phyloP scores from a whole-genome alignment of 2,329 filamentous ascomycete species.

The Penicillium sp. region DNA sequence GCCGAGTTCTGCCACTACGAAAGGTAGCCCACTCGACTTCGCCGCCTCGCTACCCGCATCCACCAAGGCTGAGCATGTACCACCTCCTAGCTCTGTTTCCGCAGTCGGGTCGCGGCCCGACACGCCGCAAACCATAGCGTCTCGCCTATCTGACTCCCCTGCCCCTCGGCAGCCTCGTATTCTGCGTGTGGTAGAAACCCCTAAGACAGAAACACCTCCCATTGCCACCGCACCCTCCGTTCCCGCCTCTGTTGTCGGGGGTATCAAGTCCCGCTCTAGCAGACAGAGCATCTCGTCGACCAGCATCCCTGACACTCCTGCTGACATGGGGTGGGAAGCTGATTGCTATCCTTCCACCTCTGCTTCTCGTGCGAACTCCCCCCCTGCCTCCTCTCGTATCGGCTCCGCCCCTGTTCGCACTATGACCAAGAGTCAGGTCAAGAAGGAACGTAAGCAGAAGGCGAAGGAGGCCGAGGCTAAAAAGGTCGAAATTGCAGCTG shows the following conservation, averaged over 20 bases:
- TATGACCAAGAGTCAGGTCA: constrained; percentile 61
- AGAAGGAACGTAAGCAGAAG: constrained; percentile 56
- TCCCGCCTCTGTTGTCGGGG: constrained; percentile 27
- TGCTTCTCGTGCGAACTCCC: constrained; percentile 59
- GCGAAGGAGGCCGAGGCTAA: constrained; percentile 46
- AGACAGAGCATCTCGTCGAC: constrained; percentile 51
- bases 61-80: constrained; percentile 23
- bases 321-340: constrained; percentile 57
- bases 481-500: constrained; percentile 37
- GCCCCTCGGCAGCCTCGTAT: constrained; percentile 47
- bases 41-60: constrained; percentile 25
- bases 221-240: constrained; percentile 31
- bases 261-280: constrained; percentile 31
- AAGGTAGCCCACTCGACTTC: constrained; percentile 35
- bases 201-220: constrained; percentile 47
- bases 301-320: constrained; percentile 60
- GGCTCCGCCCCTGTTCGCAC: constrained; percentile 58
- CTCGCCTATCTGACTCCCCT: constrained; percentile 39
- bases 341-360: constrained; percentile 58
- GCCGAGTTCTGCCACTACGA: constrained; percentile 12
- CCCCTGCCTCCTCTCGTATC: constrained; percentile 50
- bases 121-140: constrained; percentile 41
- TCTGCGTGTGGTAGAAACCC: constrained; percentile 56
- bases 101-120: constrained; percentile 49
- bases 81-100: constrained; percentile 28